A percentile compares a stretch with the other conserved stretches of the same genome.
phyloP scores from a whole-genome alignment of 768 basidiomycete genomes.

The Hygrophoropsis aurantiaca region DNA sequence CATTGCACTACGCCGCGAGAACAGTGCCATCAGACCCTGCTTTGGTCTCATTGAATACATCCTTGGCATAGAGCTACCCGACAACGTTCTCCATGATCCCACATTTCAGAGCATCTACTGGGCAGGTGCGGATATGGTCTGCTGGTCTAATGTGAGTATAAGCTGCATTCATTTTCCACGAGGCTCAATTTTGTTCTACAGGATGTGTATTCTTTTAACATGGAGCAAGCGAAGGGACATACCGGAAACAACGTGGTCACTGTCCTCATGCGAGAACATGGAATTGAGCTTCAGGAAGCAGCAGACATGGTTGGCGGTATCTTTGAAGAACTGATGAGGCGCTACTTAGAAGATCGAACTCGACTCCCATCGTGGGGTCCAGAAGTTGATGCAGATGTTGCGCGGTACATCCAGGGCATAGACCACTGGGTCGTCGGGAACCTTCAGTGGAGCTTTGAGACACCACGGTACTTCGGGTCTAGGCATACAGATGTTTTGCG shows the following conservation, averaged over 20 bases:
- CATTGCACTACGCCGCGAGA: constrained; percentile 62
- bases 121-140: constrained; percentile 64
- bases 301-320: constrained; percentile 54
- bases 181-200: constrained; percentile 17
- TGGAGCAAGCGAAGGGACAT: constrained; percentile 67
- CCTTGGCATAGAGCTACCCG: constrained; percentile 62
- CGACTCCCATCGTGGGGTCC: constrained; percentile 51
- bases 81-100: constrained; percentile 58
- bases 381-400: constrained; percentile 49
- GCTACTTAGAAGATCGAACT: constrained; percentile 44
- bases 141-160: constrained; percentile 65
- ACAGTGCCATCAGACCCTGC: constrained; percentile 67
- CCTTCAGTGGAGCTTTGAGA: constrained; percentile 70
- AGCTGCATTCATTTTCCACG: neutral
- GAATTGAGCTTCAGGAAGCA: constrained; percentile 57
- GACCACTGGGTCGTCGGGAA: constrained; percentile 66
- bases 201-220: constrained; percentile 73
- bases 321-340: constrained; percentile 50
- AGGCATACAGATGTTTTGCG: constrained; percentile 49
- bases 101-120: constrained; percentile 53
- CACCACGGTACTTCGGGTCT: constrained; percentile 65
- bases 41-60: constrained; percentile 62
- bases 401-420: constrained; percentile 51
- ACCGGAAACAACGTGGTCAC: constrained; percentile 68
- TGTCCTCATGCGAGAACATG: constrained; percentile 58